These are phyloP conservation scores for Torulaspora gathmanii DNA, from an alignment of 805 yeast genomes.

Conservation along the genomic window DNA sequence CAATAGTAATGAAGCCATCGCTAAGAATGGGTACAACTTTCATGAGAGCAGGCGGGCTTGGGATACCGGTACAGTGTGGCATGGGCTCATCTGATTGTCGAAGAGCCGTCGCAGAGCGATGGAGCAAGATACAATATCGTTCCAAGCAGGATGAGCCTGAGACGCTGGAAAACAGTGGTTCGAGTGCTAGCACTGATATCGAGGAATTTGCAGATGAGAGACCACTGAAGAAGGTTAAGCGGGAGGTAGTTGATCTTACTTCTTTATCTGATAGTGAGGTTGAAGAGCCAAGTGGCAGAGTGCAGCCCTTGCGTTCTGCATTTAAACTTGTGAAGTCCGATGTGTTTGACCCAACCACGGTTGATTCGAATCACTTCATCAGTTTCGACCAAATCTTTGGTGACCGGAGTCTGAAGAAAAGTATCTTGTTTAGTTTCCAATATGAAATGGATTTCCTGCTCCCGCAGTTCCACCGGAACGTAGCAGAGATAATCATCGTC, in stretches of 20 bases:
- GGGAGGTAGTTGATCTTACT: slow-evolving; percentile 16
- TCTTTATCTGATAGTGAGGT: slow-evolving; percentile 5
- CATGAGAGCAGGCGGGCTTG: neutral
- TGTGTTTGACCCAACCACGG: slow-evolving; percentile 16
- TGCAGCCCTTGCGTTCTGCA: neutral
- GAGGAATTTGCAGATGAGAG: neutral
- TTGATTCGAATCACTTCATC: slow-evolving; percentile 20
- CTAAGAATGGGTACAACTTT: neutral
- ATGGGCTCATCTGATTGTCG: slow-evolving; percentile 16
- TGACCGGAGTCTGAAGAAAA: slow-evolving; percentile 33
- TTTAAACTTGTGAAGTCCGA: slow-evolving; percentile 27
- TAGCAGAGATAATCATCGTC: slow-evolving; percentile 25
- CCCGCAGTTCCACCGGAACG: slow-evolving; percentile 25
- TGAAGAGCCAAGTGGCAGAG: neutral
- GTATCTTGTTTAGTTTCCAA: slow-evolving; percentile 48
- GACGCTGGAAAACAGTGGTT: neutral
- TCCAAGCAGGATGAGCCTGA: neutral
- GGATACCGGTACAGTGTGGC: too few species aligned
- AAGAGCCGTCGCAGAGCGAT: slow-evolving; percentile 18
- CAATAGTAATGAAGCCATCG: neutral
- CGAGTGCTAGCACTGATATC: slow-evolving; percentile 4
- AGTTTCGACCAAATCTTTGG: slow-evolving; percentile 35
- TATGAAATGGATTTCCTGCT: slow-evolving; percentile 42
- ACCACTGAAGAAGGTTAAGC: slow-evolving; percentile 6
- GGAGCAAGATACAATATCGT: slow-evolving; percentile 17